Conservation (phyloP, 176 grass and related monocot genomes). For the Musa itinerans region DNA sequence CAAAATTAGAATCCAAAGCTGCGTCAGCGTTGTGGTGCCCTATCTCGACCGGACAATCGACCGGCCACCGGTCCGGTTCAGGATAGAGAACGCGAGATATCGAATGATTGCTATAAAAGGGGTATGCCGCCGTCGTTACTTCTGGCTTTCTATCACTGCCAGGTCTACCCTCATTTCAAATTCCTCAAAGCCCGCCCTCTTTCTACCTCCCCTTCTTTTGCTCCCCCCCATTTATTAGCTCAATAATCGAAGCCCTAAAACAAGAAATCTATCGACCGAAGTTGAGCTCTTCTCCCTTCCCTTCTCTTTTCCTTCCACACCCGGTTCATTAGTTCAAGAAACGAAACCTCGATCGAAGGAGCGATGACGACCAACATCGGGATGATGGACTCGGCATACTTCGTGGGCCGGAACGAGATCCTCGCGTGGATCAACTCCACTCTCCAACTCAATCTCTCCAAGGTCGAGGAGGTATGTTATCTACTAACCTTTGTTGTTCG, state of each 20-base stretch:
- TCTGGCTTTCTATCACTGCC: neutral
- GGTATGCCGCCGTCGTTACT: neutral
- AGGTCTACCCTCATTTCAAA: neutral
- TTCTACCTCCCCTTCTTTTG: neutral
- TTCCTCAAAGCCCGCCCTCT: constrained; percentile 3
- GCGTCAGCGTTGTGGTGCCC: too few relatives aligned
- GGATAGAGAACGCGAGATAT: too few relatives aligned
- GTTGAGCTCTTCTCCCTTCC: neutral
- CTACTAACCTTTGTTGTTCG: neutral
- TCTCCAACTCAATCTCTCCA: constrained; percentile 79
- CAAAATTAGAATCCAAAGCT: too few relatives aligned
- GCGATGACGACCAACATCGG: constrained; percentile 70
- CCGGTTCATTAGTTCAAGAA: neutral
- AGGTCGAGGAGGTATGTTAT: constrained; percentile 78
- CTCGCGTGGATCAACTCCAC: constrained; percentile 95
- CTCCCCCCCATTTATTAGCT: neutral
- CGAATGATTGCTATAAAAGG: neutral
- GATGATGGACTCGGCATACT: constrained; percentile 97
- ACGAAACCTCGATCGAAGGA: neutral
- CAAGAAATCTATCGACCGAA: neutral
- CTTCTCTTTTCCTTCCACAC: neutral
- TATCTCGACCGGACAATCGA: too few relatives aligned
- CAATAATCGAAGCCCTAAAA: neutral
- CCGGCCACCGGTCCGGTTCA: too few relatives aligned
- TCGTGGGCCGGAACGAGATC: constrained; percentile 92